Evolutionary conservation across 208 protist genomes (phyloP).

Genomic region (Trypanosoma theileri): DNA sequence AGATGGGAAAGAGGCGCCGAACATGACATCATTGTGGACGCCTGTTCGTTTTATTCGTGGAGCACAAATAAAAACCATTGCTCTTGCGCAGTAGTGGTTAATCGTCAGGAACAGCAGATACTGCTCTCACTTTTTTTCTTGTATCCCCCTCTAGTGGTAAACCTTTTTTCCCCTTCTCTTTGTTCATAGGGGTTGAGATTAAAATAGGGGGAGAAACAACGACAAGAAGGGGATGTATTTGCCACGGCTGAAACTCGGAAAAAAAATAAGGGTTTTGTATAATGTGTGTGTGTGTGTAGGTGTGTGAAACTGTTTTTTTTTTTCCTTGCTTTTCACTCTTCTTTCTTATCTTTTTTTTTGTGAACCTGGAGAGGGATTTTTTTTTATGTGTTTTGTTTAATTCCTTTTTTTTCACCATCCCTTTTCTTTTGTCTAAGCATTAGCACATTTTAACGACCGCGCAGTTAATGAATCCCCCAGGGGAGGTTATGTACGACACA

Average conservation of each 20-base stretch:
- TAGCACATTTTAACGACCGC: too few species aligned
- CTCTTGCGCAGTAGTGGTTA: background rate
- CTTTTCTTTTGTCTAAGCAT: too few species aligned
- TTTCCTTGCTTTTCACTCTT: background rate
- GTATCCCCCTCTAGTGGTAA: too few species aligned
- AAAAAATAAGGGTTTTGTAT: background rate
- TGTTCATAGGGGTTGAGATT: too few species aligned
- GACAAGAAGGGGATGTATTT: background rate
- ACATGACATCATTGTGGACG: constrained; percentile 5
- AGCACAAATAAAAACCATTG: constrained; percentile 46
- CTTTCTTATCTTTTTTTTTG: background rate
- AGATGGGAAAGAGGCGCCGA: background rate
- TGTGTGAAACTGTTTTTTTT: constrained; percentile 1
- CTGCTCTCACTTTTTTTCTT: too few species aligned
- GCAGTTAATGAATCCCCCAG: constrained; percentile 13
- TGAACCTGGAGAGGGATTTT: background rate
- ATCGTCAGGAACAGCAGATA: too few species aligned
- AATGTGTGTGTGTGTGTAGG: background rate
- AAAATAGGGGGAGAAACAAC: too few species aligned
- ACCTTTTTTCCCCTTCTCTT: too few species aligned
- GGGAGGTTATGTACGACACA: constrained; percentile 17
- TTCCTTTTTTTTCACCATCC: too few species aligned
- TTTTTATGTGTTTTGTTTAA: background rate
- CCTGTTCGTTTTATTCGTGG: constrained; percentile 58
- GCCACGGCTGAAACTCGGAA: background rate